These are phyloP conservation scores for Aquilaria agallochum DNA, from an alignment of 441 rosid species.

Conservation along the genomic window DNA sequence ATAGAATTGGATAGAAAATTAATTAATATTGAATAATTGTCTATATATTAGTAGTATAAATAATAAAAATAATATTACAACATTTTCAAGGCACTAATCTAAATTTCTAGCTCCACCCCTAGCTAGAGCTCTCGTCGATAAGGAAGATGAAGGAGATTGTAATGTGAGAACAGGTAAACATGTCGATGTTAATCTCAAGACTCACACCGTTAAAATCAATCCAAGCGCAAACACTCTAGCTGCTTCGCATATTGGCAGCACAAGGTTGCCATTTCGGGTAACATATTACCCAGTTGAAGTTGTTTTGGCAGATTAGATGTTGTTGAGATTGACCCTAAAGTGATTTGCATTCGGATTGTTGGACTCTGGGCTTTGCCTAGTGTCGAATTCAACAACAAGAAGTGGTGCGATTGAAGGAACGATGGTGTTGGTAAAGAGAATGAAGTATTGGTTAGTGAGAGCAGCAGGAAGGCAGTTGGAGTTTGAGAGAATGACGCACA, in stretches of 20 bases:
- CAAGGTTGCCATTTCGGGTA: constrained; percentile 43
- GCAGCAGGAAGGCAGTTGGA: constrained; percentile 70
- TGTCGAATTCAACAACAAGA: constrained; percentile 75
- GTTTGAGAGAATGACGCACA: constrained; percentile 74
- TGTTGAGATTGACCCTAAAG: constrained; percentile 70
- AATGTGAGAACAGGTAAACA: constrained; percentile 49
- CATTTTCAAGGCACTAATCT: too few relatives aligned
- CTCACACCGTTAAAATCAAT: constrained; percentile 64
- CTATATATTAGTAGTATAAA: too few relatives aligned
- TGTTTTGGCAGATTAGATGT: constrained; percentile 28
- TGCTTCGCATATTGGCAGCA: constrained; percentile 59
- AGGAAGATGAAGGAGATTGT: constrained; percentile 28
- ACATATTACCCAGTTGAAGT: constrained; percentile 52
- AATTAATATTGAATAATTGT: too few relatives aligned
- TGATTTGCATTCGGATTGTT: constrained; percentile 69
- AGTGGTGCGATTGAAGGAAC: constrained; percentile 44
- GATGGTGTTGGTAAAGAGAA: constrained; percentile 51
- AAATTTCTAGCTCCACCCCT: constrained; percentile 13
- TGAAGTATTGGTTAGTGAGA: constrained; percentile 66
- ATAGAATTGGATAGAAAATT: too few relatives aligned
- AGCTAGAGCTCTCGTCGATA: constrained; percentile 42
- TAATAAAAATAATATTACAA: too few relatives aligned
- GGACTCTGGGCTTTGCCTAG: constrained; percentile 57
- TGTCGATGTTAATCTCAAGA: constrained; percentile 64
- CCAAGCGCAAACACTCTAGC: constrained; percentile 79